Base-by-base conservation (phyloP, 1,284 basidiomycete genomes). In the Phlebopus sp. region DNA sequence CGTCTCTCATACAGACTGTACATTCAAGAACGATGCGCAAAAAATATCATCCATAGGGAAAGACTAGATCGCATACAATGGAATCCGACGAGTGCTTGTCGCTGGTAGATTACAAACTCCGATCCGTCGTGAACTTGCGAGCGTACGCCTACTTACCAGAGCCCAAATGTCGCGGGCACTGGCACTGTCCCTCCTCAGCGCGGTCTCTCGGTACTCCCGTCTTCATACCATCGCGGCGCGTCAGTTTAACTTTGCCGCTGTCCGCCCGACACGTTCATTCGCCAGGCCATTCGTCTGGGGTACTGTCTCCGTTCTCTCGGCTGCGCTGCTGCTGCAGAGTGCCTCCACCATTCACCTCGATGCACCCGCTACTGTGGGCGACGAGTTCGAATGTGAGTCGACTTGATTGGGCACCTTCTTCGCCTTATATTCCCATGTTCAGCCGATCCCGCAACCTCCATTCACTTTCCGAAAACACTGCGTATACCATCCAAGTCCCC, bases 381-480 rank as follows among this genome's bases (percentile, higher is more conserved):
- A 43, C 18, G 62, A 59, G 21, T 52, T 64, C 15, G 44, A 57
- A 55, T 64, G 63, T 56, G 47, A 29, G 56, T 36, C 19, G n/a
- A 17, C 21, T 19, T 17, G 9, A n/a, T 37, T 27, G 21, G 9
- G 29, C n/a, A 10, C 11, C 15, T 9, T 13, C 11, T 31, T 11
- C 43, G 9, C n/a, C 9, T 32, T 17, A 17, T 31, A 17, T 19
- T 35, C 25, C 23, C 5, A 31, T 35, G 9, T 30, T 25, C 64
- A 83, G 86, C 75, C 54, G 88, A 91, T 60, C 78, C 81, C 35
- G 84, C 79, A 14, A 87, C 87, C 3, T 79, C 78, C 8, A 81
- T 90, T 52, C 69, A 74, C 49, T 91, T 91, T 59, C 88, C 88
- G 2, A 82, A 73, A 40, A 76, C 72, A 3, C 70, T 90, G 15